phyloP scores from a whole-genome alignment of 139 green algal species.

The Deuterostichococcus epilithicus region DNA sequence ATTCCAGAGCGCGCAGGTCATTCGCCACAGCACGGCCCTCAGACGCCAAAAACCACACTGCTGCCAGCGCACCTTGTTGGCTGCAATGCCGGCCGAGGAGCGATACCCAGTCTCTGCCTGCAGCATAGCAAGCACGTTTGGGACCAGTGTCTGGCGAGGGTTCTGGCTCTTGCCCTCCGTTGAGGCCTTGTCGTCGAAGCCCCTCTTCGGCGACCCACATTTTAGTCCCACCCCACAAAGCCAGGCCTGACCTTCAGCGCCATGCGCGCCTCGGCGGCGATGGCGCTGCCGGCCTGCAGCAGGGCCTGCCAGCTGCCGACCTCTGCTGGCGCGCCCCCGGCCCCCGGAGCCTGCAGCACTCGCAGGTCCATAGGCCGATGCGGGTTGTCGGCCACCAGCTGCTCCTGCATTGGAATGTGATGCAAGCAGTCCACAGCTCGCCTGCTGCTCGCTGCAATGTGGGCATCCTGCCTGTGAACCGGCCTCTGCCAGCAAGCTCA shows the following conservation, averaged over 20 bases:
- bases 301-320: conserved; percentile 27
- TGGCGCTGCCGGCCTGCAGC: conserved; percentile 45
- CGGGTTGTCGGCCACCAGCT: conserved; percentile 46
- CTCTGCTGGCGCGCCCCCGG: not conserved
- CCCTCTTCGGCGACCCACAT: too few relatives aligned
- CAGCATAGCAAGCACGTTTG: not conserved
- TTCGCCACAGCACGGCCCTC: too few relatives aligned
- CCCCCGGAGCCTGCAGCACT: not conserved
- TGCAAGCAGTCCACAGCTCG: too few relatives aligned
- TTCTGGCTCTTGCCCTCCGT: too few relatives aligned
- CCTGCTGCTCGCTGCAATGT: not conserved
- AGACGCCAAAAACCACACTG: too few relatives aligned
- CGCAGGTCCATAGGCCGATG: conserved; percentile 67
- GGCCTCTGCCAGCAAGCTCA: not conserved
- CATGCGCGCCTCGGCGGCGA: conserved; percentile 57
- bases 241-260: conserved; percentile 30
- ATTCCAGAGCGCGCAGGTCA: too few relatives aligned
- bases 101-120: conserved; percentile 49
- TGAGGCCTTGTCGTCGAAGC: too few relatives aligned
- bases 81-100: conserved; percentile 58
- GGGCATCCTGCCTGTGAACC: not conserved
- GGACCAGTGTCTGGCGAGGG: too few relatives aligned
- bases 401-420: not conserved
- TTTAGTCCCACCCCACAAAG: too few relatives aligned
- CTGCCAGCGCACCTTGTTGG: conserved; percentile 40